These are phyloP conservation scores for Dunaliella primolecta DNA, from an alignment of 139 green algal genomes.

Conservation along the genomic window DNA sequence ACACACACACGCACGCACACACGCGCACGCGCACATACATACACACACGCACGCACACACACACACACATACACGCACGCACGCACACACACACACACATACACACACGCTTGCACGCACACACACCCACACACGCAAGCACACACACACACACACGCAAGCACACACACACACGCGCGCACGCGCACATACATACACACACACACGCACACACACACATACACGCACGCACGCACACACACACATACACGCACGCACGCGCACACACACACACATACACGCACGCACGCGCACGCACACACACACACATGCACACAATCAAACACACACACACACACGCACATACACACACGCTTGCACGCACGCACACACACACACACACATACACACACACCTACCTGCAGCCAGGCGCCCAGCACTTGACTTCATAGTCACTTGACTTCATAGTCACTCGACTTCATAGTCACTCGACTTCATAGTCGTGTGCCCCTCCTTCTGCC, in stretches of 20 bases:
- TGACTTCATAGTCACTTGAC: too few relatives aligned
- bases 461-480: too few relatives aligned
- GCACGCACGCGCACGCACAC: neutral
- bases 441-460: too few relatives aligned
- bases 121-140: too few relatives aligned
- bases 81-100: neutral
- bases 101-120: neutral
- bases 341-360: neutral
- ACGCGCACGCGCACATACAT: neutral
- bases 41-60: neutral
- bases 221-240: neutral
- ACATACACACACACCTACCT: too few relatives aligned
- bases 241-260: neutral
- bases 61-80: neutral
- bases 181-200: neutral
- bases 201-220: neutral
- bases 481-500: too few relatives aligned
- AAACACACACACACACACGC: too few relatives aligned
- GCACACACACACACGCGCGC: too few relatives aligned
- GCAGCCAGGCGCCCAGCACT: too few relatives aligned
- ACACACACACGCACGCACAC: neutral
- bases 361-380: neutral
- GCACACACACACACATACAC: neutral
- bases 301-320: too few relatives aligned
- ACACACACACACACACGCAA: too few relatives aligned